phyloP scores from a whole-genome alignment of 805 yeast genomes.

The Vanderwaltozyma yarrowii region DNA sequence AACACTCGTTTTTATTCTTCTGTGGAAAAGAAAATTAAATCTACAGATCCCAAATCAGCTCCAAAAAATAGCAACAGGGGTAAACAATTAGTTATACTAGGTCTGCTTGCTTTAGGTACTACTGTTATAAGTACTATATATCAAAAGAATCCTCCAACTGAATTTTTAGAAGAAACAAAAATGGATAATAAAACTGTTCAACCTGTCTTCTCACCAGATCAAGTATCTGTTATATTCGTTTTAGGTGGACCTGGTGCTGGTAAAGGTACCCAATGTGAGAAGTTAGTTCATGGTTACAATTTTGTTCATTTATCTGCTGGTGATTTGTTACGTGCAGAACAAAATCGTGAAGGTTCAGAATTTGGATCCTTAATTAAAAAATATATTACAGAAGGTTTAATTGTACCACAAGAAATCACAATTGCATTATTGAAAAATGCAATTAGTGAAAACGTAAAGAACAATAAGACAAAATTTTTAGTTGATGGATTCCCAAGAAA shows the following conservation, averaged over 20 bases:
- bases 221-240: constrained; percentile 76
- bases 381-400: constrained; percentile 76
- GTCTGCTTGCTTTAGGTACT: constrained; percentile 39
- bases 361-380: constrained; percentile 79
- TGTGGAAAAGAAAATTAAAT: too few relatives aligned
- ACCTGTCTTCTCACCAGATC: constrained; percentile 47
- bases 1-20: background rate
- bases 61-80: constrained; percentile 16
- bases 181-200: constrained; percentile 6
- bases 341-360: constrained; percentile 67
- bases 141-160: constrained; percentile 36
- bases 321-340: constrained; percentile 88
- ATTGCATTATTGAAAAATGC: constrained; percentile 75
- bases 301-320: constrained; percentile 95
- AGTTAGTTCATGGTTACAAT: constrained; percentile 65
- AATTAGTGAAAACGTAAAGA: constrained; percentile 41
- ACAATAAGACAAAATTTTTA: constrained; percentile 53
- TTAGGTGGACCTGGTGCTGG: constrained; percentile 98
- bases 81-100: constrained; percentile 31
- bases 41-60: background rate
- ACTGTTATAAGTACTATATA: constrained; percentile 35
- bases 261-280: constrained; percentile 92
- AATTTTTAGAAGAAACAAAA: constrained; percentile 32
- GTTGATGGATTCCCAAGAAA: constrained; percentile 97
- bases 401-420: constrained; percentile 91